A percentile compares a stretch with the other conserved stretches of the same genome.
Evolutionary conservation across 768 basidiomycete species (phyloP).

Genomic region (Lentinus brumalis): DNA sequence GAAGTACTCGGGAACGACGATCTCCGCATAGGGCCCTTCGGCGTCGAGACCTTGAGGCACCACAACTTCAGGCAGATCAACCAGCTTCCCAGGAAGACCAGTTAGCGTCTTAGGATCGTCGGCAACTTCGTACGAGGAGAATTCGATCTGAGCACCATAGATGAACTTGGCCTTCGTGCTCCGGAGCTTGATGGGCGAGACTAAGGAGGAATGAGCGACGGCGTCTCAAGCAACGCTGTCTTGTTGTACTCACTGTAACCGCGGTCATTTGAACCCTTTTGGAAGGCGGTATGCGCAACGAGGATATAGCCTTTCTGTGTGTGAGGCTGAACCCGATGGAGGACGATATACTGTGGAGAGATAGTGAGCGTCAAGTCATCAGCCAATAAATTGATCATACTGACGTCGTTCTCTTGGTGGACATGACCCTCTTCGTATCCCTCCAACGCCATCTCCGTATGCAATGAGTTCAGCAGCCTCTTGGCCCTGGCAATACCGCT

Average conservation of each 20-base stretch:
- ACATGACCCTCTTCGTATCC: conserved; percentile 93
- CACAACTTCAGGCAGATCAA: conserved; percentile 60
- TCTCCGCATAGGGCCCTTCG: conserved; percentile 74
- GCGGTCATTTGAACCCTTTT: conserved; percentile 77
- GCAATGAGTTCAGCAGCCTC: conserved; percentile 82
- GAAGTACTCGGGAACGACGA: conserved; percentile 84
- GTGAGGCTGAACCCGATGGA: conserved; percentile 88
- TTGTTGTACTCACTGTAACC: conserved; percentile 63
- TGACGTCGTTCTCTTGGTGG: conserved; percentile 92
- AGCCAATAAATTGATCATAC: conserved; percentile 32
- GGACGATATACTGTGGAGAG: conserved; percentile 76
- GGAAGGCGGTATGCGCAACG: conserved; percentile 90
- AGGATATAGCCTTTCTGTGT: conserved; percentile 93
- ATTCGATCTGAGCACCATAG: conserved; percentile 72
- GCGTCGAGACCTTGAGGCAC: conserved; percentile 64
- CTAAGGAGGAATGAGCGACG: conserved; percentile 39
- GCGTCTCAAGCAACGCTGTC: not conserved
- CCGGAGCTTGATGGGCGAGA: conserved; percentile 81
- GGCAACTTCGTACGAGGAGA: conserved; percentile 59
- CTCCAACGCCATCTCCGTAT: conserved; percentile 88
- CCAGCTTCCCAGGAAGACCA: conserved; percentile 72
- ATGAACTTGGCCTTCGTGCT: conserved; percentile 81
- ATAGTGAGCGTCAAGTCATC: not conserved
- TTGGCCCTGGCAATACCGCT: conserved; percentile 43
- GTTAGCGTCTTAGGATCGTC: conserved; percentile 55